Conservation (phyloP, 208 protist species). For the Acanthamoeba royreba region DNA sequence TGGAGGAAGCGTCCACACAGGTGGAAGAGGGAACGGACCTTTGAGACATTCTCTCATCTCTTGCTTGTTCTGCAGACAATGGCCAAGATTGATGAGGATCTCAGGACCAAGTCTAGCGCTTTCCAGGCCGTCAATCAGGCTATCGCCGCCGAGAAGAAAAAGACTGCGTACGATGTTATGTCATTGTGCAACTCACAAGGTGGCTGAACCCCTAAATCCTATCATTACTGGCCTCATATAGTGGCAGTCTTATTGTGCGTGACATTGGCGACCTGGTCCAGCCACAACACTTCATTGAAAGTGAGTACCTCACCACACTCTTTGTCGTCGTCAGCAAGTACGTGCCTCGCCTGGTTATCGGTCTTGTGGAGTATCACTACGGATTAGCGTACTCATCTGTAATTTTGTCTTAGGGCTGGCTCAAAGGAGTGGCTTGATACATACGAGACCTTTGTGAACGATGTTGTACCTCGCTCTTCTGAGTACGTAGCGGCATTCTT, state of each 20-base stretch:
- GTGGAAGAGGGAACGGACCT: too few relatives aligned
- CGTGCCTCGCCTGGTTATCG: background rate
- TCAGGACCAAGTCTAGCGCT: constrained; percentile 56
- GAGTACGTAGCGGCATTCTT: background rate
- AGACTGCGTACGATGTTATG: constrained; percentile 60
- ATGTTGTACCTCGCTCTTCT: constrained; percentile 70
- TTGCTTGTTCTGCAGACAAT: too few relatives aligned
- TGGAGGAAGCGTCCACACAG: too few relatives aligned
- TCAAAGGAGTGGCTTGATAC: constrained; percentile 64
- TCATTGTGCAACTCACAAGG: background rate
- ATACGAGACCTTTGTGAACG: constrained; percentile 65
- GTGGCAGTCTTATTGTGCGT: constrained; percentile 67
- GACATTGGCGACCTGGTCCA: constrained; percentile 59
- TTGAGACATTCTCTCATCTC: too few relatives aligned
- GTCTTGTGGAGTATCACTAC: background rate
- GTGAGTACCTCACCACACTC: constrained; percentile 74
- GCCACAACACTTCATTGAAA: constrained; percentile 55
- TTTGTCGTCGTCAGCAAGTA: constrained; percentile 71
- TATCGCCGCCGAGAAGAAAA: constrained; percentile 63
- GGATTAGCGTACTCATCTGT: background rate
- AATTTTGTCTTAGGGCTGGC: background rate
- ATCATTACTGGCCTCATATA: background rate
- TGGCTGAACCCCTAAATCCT: too few relatives aligned
- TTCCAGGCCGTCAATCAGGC: constrained; percentile 44
- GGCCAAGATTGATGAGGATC: constrained; percentile 73